Conservation (phyloP, 2,329 filamentous ascomycete species). For the Fusarium staphyleae region DNA sequence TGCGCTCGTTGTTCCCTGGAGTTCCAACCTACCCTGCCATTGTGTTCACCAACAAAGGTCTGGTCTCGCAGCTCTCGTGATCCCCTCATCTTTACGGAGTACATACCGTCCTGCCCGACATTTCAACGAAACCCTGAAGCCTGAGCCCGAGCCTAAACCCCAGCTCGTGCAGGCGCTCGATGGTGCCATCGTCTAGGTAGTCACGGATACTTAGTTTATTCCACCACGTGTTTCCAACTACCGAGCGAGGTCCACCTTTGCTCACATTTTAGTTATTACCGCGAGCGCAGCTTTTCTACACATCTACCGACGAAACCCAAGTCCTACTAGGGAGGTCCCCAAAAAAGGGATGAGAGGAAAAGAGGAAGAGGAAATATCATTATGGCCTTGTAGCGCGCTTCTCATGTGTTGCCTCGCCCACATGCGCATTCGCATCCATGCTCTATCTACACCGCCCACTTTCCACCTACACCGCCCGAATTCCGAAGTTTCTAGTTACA, state of each 20-base stretch:
- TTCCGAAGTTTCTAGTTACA: background rate
- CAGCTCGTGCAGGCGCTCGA: background rate
- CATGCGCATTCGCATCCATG: background rate
- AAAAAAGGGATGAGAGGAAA: background rate
- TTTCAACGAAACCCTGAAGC: background rate
- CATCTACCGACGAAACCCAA: conserved; percentile 2
- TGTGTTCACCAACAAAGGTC: background rate
- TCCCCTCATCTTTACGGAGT: background rate
- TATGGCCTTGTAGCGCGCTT: conserved; percentile 1
- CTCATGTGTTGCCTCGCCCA: conserved; percentile 19
- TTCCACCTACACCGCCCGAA: background rate
- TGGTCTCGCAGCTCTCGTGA: background rate
- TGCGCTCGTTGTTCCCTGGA: conserved; percentile 14
- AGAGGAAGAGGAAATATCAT: background rate
- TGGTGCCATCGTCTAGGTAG: background rate
- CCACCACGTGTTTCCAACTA: conserved; percentile 9
- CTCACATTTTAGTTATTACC: background rate
- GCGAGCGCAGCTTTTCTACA: background rate
- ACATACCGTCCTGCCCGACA: conserved; percentile 1
- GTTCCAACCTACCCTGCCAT: conserved; percentile 7
- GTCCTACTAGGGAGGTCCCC: background rate
- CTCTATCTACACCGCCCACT: conserved; percentile 6
- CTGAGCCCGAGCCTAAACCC: background rate
- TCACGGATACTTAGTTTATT: too few relatives aligned
- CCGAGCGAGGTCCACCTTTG: conserved; percentile 23